A percentile compares a stretch with the other conserved stretches of the same genome.
Evolutionary conservation across 2,329 filamentous ascomycete genomes (phyloP).

Genomic region (Tolypocladium tropicale): DNA sequence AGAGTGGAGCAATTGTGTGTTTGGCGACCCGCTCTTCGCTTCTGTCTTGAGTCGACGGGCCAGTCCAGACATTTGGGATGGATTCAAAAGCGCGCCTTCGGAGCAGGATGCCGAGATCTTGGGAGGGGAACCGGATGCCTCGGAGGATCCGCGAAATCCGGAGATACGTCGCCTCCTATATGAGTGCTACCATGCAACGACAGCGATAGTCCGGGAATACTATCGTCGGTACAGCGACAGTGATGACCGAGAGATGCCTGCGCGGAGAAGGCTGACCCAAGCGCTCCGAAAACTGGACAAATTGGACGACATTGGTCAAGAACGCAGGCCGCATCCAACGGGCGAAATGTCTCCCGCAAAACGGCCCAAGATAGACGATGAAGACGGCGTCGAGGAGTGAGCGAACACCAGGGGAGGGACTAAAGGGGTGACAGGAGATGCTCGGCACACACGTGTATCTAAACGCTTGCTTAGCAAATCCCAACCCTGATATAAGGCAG

Average conservation of each 20-base stretch:
- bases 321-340: slow-evolving; percentile 23
- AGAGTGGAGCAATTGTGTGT: slow-evolving; percentile 49
- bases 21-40: slow-evolving; percentile 49
- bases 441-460: not conserved
- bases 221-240: slow-evolving; percentile 40
- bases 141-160: slow-evolving; percentile 33
- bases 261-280: slow-evolving; percentile 37
- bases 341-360: slow-evolving; percentile 35
- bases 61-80: slow-evolving; percentile 33
- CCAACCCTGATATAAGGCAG: not conserved
- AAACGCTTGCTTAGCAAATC: not conserved
- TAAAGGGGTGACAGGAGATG: not conserved
- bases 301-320: slow-evolving; percentile 18
- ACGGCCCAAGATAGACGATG: slow-evolving; percentile 22
- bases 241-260: slow-evolving; percentile 40
- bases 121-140: slow-evolving; percentile 10
- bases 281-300: slow-evolving; percentile 35
- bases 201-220: slow-evolving; percentile 42
- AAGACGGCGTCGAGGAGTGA: not conserved
- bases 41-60: slow-evolving; percentile 35
- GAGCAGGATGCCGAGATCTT: slow-evolving; percentile 4
- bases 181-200: slow-evolving; percentile 45
- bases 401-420: not conserved
- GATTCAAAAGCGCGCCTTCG: slow-evolving; percentile 25
- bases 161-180: slow-evolving; percentile 43